Conservation (phyloP, 768 basidiomycete genomes). For the Panaeolus cyanescens region DNA sequence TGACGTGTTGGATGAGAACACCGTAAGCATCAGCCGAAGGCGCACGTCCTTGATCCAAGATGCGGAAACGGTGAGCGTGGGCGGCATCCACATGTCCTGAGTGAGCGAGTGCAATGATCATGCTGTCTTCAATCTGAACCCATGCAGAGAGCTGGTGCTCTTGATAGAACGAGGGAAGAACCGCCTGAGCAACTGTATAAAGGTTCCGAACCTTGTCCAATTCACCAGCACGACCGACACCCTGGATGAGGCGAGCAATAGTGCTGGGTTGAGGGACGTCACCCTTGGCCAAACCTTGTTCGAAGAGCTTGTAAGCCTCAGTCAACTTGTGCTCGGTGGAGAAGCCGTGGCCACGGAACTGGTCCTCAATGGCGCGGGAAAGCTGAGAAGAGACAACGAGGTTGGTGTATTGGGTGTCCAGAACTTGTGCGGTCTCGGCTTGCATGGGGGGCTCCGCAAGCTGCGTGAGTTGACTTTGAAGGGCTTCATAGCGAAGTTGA, state of each 20-base stretch:
- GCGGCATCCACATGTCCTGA: constrained; percentile 79
- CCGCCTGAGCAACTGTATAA: constrained; percentile 68
- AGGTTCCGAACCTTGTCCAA: constrained; percentile 61
- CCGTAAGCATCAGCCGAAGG: constrained; percentile 93
- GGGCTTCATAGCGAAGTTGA: constrained; percentile 14
- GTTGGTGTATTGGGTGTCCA: constrained; percentile 8
- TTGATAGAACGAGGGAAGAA: constrained; percentile 44
- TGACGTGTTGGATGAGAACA: constrained; percentile 81
- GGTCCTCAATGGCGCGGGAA: constrained; percentile 10
- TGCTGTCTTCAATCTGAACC: constrained; percentile 82
- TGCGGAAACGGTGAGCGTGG: constrained; percentile 75
- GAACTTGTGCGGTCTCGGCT: constrained; percentile 11
- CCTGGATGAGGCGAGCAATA: constrained; percentile 65
- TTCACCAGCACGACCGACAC: constrained; percentile 64
- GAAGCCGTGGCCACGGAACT: background rate
- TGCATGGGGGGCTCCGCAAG: constrained; percentile 12
- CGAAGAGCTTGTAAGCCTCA: constrained; percentile 52
- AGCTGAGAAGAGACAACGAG: constrained; percentile 12
- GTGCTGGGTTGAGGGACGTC: constrained; percentile 52
- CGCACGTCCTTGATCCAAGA: constrained; percentile 73
- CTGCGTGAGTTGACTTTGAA: constrained; percentile 20
- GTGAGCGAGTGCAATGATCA: constrained; percentile 87
- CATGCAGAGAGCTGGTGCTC: constrained; percentile 47
- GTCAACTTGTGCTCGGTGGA: background rate
- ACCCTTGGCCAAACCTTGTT: constrained; percentile 41